These are phyloP conservation scores for Austroboletus novae-zelandiae DNA, from an alignment of 1,284 basidiomycete genomes.

Conservation along the genomic window DNA sequence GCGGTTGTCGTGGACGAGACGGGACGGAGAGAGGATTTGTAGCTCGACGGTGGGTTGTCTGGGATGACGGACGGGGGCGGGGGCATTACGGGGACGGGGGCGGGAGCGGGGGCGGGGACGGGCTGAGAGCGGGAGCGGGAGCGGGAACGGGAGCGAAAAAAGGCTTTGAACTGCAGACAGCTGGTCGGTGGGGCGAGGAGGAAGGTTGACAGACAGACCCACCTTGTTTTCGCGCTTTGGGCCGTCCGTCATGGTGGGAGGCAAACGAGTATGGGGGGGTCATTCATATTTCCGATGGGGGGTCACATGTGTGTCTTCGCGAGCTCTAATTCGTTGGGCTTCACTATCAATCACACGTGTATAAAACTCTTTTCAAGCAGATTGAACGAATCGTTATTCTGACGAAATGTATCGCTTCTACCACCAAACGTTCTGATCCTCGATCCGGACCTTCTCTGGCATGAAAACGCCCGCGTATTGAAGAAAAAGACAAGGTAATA, in stretches of 20 bases:
- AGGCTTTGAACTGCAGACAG: constrained; percentile 43
- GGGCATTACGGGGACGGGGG: constrained; percentile 28
- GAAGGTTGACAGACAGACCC: constrained; percentile 9
- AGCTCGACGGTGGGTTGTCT: constrained; percentile 19
- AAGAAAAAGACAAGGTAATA: constrained; percentile 8
- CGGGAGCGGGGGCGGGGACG: constrained; percentile 4
- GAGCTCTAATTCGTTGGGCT: too few relatives aligned
- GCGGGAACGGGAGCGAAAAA: constrained; percentile 53
- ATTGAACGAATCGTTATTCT: too few relatives aligned
- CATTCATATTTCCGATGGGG: too few relatives aligned
- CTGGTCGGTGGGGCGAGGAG: background rate
- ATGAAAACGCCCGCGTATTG: background rate
- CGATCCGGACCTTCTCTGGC: too few relatives aligned
- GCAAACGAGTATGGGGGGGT: too few relatives aligned
- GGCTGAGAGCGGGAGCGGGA: constrained; percentile 44
- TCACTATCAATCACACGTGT: too few relatives aligned
- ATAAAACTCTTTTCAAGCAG: too few relatives aligned
- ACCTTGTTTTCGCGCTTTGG: constrained; percentile 36
- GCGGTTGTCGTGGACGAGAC: constrained; percentile 61
- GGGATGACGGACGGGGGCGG: constrained; percentile 14
- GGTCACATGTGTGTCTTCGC: too few relatives aligned
- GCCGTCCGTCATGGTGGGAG: background rate
- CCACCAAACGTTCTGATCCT: too few relatives aligned
- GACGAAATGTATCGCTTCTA: too few relatives aligned
- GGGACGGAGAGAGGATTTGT: constrained; percentile 53